Evolutionary conservation across 2,329 filamentous ascomycete genomes (phyloP), one percentile per base, ranked within the genome.

Genomic region (Fonsecaea pedrosoi): DNA sequence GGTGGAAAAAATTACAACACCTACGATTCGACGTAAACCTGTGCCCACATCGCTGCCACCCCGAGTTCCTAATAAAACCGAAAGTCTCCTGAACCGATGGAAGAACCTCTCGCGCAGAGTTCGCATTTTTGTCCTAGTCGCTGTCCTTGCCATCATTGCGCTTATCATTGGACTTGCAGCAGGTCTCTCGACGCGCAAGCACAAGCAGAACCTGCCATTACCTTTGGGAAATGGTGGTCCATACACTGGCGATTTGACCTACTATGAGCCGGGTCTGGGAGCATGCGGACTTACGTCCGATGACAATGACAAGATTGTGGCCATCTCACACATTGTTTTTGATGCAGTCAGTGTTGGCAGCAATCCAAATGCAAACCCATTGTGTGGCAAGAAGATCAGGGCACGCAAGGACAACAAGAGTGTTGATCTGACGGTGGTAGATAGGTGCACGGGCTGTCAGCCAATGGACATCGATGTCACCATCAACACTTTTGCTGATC

Each of bases 301-400:
- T 1, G 80, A 82, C 7, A 77, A 76, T 7, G 89, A 92, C 64
- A 74, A 83, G 64, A 85, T 94, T 48, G 89, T 86, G 40, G 86
- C 91, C 0, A 83, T 94, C 0, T 89, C 89, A 1, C 85, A 89
- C 72, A 74, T 83, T n/a, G 75, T 91, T 4, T 94, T 87, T 74
- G 90, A 93, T 75, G 83, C 86, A 0, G 81, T 81, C 0, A 76
- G 77, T 7, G 83, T 81, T 30, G 80, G 82, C 1, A 74, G 83
- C 2, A 82, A 88, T 74, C 84, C 86, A 0, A 92, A 92, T 74
- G 75, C 79, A 12, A 92, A 92, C 71, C 86, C 87, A 1, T 77
- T 91, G 1, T 94, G 92, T 73, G 89, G 88, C 1, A 81, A 82
- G 73, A 87, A 82, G 75, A 85, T 95, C n/a, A 82, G 89, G 32